Conservation (phyloP, 305 asterid species). For the Rubia peregrina region DNA sequence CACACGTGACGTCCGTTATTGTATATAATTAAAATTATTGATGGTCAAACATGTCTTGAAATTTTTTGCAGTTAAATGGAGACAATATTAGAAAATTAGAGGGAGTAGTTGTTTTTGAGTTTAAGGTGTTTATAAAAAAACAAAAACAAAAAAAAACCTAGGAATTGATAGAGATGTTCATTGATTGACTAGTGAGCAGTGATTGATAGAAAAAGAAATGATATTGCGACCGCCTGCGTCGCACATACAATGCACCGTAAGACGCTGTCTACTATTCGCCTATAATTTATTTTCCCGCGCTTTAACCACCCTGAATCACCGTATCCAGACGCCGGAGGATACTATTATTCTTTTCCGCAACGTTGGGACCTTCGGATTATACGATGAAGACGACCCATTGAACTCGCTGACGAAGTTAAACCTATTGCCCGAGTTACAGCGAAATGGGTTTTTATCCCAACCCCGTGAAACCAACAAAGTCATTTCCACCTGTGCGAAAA, state of each 20-base stretch:
- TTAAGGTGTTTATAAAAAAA: no score
- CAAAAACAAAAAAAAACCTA: no score
- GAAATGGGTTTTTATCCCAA: slow-evolving; percentile 21
- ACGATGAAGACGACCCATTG: neutral
- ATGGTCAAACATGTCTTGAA: no score
- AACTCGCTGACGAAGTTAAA: slow-evolving; percentile 13
- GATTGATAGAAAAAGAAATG: slow-evolving; percentile 19
- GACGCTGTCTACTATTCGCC: slow-evolving; percentile 13
- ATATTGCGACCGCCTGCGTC: slow-evolving; percentile 21
- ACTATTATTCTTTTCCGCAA: neutral
- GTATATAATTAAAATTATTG: no score
- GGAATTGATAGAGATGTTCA: neutral
- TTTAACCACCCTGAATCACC: slow-evolving; percentile 16
- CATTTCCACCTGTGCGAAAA: slow-evolving; percentile 39
- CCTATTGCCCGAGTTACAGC: slow-evolving; percentile 23
- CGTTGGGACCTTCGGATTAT: slow-evolving; percentile 4
- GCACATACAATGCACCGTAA: slow-evolving; percentile 16
- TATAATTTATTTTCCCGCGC: slow-evolving; percentile 26
- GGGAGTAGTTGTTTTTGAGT: no score
- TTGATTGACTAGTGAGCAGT: neutral
- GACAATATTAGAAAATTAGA: no score
- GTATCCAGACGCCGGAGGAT: slow-evolving; percentile 4
- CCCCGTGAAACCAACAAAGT: slow-evolving; percentile 36
- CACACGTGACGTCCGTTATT: no score
- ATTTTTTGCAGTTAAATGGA: no score